Evolutionary conservation across 148 eudicot genomes (phyloP).

Genomic region (Oxyria digyna): DNA sequence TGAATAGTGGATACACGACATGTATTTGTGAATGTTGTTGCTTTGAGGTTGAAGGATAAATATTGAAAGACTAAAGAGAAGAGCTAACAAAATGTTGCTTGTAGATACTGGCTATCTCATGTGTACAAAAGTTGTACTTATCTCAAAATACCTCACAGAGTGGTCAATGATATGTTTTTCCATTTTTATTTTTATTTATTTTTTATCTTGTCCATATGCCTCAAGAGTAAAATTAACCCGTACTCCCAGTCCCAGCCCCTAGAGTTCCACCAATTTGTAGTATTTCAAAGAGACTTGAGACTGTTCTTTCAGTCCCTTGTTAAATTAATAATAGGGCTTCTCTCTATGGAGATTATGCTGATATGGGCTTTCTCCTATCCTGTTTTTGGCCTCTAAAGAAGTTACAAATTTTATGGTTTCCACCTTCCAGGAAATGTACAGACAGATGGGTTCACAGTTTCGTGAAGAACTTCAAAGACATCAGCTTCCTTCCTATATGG

Average conservation of each 20-base stretch:
- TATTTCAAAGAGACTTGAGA: background rate
- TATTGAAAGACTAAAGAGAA: background rate
- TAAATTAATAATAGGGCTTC: background rate
- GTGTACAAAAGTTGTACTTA: background rate
- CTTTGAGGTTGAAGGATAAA: background rate
- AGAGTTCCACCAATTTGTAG: background rate
- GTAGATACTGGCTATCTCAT: background rate
- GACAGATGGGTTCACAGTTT: constrained; percentile 82
- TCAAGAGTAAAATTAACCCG: too few relatives aligned
- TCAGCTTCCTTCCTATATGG: constrained; percentile 76
- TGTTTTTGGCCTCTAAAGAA: background rate
- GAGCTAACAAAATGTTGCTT: background rate
- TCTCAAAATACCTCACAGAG: background rate
- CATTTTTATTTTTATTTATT: background rate
- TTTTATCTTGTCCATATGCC: background rate
- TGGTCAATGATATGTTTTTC: background rate
- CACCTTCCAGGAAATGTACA: constrained; percentile 75
- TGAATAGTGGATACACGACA: background rate
- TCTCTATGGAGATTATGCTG: background rate
- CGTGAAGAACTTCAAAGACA: constrained; percentile 84
- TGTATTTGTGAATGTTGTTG: background rate
- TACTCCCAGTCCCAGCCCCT: background rate
- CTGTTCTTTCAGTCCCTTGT: background rate
- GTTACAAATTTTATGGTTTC: background rate
- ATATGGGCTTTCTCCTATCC: background rate